Conservation (phyloP, 345 rosid genomes). For the Reutealis trisperma region DNA sequence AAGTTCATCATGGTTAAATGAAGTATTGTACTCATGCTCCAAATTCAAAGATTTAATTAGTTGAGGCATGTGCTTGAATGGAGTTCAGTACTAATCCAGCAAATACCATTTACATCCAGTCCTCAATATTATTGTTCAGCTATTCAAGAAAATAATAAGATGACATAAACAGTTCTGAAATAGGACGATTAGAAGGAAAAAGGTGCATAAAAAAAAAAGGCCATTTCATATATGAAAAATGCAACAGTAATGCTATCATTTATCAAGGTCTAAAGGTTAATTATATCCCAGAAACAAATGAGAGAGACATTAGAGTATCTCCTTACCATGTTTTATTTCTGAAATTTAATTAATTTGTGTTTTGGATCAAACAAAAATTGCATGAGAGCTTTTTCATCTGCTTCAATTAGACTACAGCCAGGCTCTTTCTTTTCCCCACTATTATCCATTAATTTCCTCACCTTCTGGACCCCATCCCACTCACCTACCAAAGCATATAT, state of each 20-base stretch:
- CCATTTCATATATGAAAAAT: background rate
- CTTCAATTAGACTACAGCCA: conserved; percentile 54
- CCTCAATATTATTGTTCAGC: background rate
- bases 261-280: background rate
- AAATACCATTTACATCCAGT: background rate
- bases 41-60: background rate
- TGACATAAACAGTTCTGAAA: background rate
- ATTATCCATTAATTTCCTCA: conserved; percentile 64
- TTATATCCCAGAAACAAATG: background rate
- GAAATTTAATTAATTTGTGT: conserved; percentile 25
- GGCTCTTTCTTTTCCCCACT: conserved; percentile 50
- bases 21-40: background rate
- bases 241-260: background rate
- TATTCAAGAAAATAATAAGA: background rate
- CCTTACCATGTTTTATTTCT: conserved; percentile 21
- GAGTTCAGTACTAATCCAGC: background rate
- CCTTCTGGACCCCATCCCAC: conserved; percentile 62
- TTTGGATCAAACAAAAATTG: conserved; percentile 34
- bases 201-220: background rate
- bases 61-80: background rate
- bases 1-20: no score
- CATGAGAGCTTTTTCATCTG: conserved; percentile 43
- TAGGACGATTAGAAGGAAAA: conserved; percentile 8
- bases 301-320: background rate
- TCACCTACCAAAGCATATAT: conserved; percentile 64